Conservation (phyloP, 2,329 filamentous ascomycete genomes). For the Colletotrichum graminicola region DNA sequence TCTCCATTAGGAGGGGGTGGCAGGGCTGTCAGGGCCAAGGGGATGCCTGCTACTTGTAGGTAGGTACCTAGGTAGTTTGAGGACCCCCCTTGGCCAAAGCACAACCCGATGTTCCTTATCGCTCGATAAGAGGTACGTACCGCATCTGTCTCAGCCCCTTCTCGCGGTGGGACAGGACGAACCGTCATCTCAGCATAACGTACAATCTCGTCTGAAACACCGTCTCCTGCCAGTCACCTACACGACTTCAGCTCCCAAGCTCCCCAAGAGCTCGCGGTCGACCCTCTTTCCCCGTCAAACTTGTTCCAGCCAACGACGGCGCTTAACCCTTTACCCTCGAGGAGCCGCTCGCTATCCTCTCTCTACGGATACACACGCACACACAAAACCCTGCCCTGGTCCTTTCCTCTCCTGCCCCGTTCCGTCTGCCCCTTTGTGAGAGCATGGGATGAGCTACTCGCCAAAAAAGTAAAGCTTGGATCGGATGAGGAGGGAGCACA, state of each 20-base stretch:
- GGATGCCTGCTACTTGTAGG: neutral
- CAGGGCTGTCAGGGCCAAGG: neutral
- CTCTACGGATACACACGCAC: no score
- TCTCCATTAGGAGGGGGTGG: neutral
- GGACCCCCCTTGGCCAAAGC: constrained; percentile 31
- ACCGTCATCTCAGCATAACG: constrained; percentile 33
- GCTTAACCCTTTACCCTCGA: constrained; percentile 16
- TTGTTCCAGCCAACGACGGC: constrained; percentile 27
- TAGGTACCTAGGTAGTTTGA: no score
- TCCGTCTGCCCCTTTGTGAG: neutral
- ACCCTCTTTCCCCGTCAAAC: constrained; percentile 17
- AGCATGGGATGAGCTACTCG: neutral
- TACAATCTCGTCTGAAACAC: constrained; percentile 42
- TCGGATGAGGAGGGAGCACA: no score
- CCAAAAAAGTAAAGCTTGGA: no score
- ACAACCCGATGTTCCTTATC: constrained; percentile 21
- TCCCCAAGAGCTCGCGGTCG: constrained; percentile 17
- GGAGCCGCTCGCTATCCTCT: constrained; percentile 10
- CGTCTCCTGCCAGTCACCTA: constrained; percentile 32
- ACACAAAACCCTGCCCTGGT: neutral
- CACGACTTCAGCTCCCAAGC: constrained; percentile 24
- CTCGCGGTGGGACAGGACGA: constrained; percentile 10
- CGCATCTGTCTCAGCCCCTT: neutral
- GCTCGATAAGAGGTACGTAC: constrained; percentile 32
- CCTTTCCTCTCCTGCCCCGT: neutral